phyloP scores from a whole-genome alignment of 768 basidiomycete species.

The Hemileccinum rubropunctum region DNA sequence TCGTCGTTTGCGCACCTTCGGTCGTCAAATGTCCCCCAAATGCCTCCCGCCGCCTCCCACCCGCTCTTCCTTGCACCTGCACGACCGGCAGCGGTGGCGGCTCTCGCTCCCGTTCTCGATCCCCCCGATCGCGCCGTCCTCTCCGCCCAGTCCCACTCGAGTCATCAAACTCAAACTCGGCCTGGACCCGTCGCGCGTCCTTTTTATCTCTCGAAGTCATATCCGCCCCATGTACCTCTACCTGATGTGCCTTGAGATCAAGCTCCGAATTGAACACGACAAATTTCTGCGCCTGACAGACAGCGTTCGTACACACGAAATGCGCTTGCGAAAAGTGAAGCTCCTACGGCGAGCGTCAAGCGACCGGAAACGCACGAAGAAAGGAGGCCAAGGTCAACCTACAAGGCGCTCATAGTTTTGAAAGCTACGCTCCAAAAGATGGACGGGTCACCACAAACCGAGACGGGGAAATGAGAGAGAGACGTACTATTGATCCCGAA shows the following conservation, averaged over 20 bases:
- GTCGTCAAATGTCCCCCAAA: conserved; percentile 61
- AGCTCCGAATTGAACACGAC: conserved; percentile 87
- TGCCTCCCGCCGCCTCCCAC: conserved; percentile 51
- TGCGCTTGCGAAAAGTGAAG: conserved; percentile 74
- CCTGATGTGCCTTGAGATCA: conserved; percentile 90
- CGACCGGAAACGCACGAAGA: not conserved
- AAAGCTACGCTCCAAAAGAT: conserved; percentile 48
- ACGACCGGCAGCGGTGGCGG: conserved; percentile 18
- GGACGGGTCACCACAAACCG: not conserved
- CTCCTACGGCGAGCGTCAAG: conserved; percentile 45
- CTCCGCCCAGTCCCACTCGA: conserved; percentile 44
- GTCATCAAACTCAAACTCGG: conserved; percentile 66
- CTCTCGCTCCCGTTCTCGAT: conserved; percentile 52
- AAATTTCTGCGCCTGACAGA: conserved; percentile 86
- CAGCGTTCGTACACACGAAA: conserved; percentile 68
- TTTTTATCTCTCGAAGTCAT: conserved; percentile 69
- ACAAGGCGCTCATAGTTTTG: conserved; percentile 76
- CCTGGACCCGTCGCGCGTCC: conserved; percentile 65
- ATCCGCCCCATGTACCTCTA: conserved; percentile 75
- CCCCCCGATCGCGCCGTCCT: conserved; percentile 45
- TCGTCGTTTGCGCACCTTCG: conserved; percentile 21
- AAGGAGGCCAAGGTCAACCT: conserved; percentile 24
- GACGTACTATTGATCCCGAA: conserved; percentile 83
- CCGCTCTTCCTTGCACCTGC: conserved; percentile 29
- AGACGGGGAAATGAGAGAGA: not conserved